These are phyloP conservation scores for Incumbomyces delicatus DNA, from an alignment of 2,329 filamentous ascomycete genomes.

Conservation along the genomic window DNA sequence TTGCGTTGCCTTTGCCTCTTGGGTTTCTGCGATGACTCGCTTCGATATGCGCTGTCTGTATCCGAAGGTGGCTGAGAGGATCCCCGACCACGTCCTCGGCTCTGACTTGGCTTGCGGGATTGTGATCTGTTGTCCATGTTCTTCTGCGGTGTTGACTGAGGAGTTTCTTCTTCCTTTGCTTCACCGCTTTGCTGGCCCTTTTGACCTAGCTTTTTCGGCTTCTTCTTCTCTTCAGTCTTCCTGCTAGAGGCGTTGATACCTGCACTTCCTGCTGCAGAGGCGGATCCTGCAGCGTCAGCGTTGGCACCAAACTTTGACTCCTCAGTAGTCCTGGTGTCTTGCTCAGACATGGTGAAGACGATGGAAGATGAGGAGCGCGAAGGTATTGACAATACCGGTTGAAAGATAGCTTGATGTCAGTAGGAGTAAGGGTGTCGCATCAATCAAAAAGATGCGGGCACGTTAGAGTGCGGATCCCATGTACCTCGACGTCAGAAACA, in stretches of 20 bases:
- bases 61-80: constrained; percentile 33
- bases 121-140: constrained; percentile 20
- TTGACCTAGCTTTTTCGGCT: constrained; percentile 22
- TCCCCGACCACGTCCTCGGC: constrained; percentile 30
- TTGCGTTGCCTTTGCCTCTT: constrained; percentile 46
- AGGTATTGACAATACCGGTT: constrained; percentile 12
- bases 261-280: constrained; percentile 26
- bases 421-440: constrained; percentile 4
- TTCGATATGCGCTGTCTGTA: constrained; percentile 45
- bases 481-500: constrained; percentile 18
- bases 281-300: constrained; percentile 25
- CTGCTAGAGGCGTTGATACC: constrained; percentile 23
- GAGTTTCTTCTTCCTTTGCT: constrained; percentile 19
- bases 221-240: constrained; percentile 22
- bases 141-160: constrained; percentile 13
- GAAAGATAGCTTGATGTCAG: constrained; percentile 16
- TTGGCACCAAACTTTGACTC: constrained; percentile 27
- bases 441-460: neutral
- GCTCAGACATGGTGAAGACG: constrained; percentile 21
- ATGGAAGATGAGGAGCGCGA: constrained; percentile 10
- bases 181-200: constrained; percentile 18
- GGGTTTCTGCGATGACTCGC: constrained; percentile 43
- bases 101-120: constrained; percentile 17
- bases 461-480: neutral
- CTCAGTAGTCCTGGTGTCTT: constrained; percentile 18